Conservation (phyloP, 352 stramenopile species). For the Discostella stelligera region DNA sequence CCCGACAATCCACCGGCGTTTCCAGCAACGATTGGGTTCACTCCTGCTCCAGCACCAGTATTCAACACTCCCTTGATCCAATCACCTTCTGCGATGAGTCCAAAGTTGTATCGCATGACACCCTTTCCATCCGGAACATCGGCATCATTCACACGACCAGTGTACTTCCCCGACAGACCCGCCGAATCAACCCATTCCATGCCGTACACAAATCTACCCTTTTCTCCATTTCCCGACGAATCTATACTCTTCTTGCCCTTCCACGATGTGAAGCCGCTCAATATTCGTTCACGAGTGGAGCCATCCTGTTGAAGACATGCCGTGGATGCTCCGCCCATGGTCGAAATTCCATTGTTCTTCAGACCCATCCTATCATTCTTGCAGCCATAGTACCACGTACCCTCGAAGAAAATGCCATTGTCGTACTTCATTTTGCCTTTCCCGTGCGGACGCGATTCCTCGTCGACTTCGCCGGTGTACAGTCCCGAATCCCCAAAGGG, state of each 20-base stretch:
- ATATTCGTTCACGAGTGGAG: conserved; percentile 4
- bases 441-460: conserved; percentile 38
- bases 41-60: conserved; percentile 8
- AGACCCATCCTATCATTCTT: conserved; percentile 4
- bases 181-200: conserved; percentile 18
- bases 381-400: conserved; percentile 15
- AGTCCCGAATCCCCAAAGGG: conserved; percentile 48
- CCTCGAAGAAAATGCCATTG: conserved; percentile 36
- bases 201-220: neutral
- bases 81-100: conserved; percentile 28
- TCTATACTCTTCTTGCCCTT: neutral
- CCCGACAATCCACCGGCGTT: neutral
- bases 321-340: neutral
- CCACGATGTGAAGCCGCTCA: neutral
- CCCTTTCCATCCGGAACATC: conserved; percentile 24
- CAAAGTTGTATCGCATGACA: conserved; percentile 31
- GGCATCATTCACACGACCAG: conserved; percentile 17
- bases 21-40: conserved; percentile 6
- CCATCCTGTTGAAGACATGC: neutral
- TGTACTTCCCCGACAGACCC: conserved; percentile 24
- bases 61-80: conserved; percentile 42
- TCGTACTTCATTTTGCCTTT: conserved; percentile 55
- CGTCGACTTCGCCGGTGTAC: conserved; percentile 48
- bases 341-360: neutral
- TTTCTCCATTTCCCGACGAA: neutral